A percentile compares a stretch with the other conserved stretches of the same genome.
Evolutionary conservation across 345 rosid genomes (phyloP).

Genomic region (Adansonia digitata): DNA sequence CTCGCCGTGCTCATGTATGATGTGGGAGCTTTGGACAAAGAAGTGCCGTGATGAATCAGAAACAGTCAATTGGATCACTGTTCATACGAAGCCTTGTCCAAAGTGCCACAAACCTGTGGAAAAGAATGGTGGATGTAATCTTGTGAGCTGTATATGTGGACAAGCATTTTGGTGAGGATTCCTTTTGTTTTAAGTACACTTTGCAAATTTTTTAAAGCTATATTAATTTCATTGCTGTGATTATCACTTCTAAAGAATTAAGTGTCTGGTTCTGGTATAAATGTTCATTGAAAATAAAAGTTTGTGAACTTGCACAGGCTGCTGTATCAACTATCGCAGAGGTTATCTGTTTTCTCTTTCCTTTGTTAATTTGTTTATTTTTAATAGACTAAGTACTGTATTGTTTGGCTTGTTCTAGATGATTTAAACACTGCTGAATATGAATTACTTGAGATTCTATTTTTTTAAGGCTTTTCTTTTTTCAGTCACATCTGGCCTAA

Average conservation of each 20-base stretch:
- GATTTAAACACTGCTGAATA: neutral
- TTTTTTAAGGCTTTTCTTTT: neutral
- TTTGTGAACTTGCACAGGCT: neutral
- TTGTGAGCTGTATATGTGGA: slow-evolving; percentile 77
- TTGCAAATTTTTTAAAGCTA: neutral
- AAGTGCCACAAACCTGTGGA: slow-evolving; percentile 77
- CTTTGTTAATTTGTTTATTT: neutral
- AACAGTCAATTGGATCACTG: slow-evolving; percentile 78
- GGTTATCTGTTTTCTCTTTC: neutral
- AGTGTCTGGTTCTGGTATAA: neutral
- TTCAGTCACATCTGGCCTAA: neutral
- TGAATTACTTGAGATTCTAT: neutral
- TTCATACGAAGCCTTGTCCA: slow-evolving; percentile 77
- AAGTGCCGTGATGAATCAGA: slow-evolving; percentile 80
- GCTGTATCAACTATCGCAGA: neutral
- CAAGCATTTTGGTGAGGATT: slow-evolving; percentile 74
- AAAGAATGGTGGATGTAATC: slow-evolving; percentile 91
- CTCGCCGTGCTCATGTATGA: slow-evolving; percentile 91
- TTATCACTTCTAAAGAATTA: neutral
- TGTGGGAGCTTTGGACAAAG: slow-evolving; percentile 95
- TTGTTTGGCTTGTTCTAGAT: neutral
- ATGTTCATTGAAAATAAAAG: neutral
- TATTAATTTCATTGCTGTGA: neutral
- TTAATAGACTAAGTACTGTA: neutral
- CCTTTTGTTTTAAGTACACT: neutral